These are phyloP conservation scores for Claviceps sp. DNA, from an alignment of 2,329 filamentous ascomycete species.

Conservation along the genomic window DNA sequence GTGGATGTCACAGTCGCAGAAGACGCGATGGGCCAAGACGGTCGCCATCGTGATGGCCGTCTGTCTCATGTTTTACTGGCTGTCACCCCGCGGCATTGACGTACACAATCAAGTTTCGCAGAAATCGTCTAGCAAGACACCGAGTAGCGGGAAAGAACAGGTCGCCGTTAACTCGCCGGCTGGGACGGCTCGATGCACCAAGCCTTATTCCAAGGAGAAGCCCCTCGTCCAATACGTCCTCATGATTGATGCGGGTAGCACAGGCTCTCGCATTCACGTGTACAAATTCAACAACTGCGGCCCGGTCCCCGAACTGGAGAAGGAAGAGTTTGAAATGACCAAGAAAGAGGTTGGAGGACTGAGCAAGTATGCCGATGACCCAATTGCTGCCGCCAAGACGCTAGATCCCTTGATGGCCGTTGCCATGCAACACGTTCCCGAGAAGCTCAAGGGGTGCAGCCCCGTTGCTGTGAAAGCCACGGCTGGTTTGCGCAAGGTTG, in stretches of 20 bases:
- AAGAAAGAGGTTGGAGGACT: constrained; percentile 72
- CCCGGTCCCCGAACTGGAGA: constrained; percentile 82
- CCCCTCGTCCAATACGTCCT: constrained; percentile 93
- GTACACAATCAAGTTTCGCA: constrained; percentile 29
- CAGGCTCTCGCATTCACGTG: constrained; percentile 93
- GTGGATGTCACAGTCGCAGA: constrained; percentile 51
- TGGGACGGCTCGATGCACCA: constrained; percentile 63
- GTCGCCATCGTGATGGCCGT: constrained; percentile 47
- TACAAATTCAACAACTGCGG: constrained; percentile 99
- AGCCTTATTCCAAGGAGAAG: constrained; percentile 74
- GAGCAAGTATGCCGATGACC: constrained; percentile 77
- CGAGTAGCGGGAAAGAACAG: constrained; percentile 29
- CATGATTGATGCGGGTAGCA: constrained; percentile 98
- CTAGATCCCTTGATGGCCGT: constrained; percentile 79
- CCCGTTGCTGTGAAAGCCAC: constrained; percentile 97
- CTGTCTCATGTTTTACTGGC: constrained; percentile 48
- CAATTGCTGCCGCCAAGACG: constrained; percentile 77
- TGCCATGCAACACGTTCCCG: constrained; percentile 72
- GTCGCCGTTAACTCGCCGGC: constrained; percentile 45
- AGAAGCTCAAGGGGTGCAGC: constrained; percentile 80
- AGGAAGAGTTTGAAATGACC: constrained; percentile 88
- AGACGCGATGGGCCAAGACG: constrained; percentile 52
- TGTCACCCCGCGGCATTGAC: constrained; percentile 45
- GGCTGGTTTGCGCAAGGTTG: constrained; percentile 80
- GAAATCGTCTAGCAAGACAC: constrained; percentile 1